Evolutionary conservation across 2,329 filamentous ascomycete genomes (phyloP), one percentile per base, ranked within the genome.

Genomic region (Tolypocladium endophyticum): DNA sequence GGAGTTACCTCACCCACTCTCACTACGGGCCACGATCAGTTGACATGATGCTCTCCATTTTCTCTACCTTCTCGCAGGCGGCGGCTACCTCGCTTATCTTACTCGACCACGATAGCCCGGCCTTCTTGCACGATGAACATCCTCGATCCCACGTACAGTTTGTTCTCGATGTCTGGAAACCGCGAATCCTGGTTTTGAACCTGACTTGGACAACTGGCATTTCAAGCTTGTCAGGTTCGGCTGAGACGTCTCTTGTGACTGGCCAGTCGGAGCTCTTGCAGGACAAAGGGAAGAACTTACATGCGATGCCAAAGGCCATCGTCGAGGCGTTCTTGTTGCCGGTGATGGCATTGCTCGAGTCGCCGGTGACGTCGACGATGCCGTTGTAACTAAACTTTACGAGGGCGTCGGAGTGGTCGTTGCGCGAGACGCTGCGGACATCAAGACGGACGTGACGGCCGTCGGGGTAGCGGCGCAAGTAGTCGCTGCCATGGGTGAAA

Each of bases 1-100:
- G 5, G 28, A 9, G 4, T 20, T 9, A n/a, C 28, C 18, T 20
- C 18, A n/a, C 28, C 18, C 28, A 18, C 11, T n/a, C 11, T 18
- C 50, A 35, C 50, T 28, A 7, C 11, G 18, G 20, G 30, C 28
- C 50, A 35, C 30, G 30, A 12, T 30, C 50, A 52, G 47, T 52
- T 52, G 47, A 33, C 25, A 52, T 35, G 7, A 30, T 53, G 50
- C 23, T 14, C 20, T 52, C 4, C 50, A 18, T 53, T 12, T 23
- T 23, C 20, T 53, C 12, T 28, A 11, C 12, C 18, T 23, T 5
- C 50, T 20, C 35, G 52, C 39, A 36, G 41, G 30, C 39, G 47
- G 68, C 67, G 16, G 64, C 67, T 20, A 77, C 73, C 60, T 76
- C 70, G 59, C 74, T 77, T 62, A 77, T 75, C 63, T 76, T 76